phyloP scores from a whole-genome alignment of 441 rosid genomes.

The Populus hybrid region DNA sequence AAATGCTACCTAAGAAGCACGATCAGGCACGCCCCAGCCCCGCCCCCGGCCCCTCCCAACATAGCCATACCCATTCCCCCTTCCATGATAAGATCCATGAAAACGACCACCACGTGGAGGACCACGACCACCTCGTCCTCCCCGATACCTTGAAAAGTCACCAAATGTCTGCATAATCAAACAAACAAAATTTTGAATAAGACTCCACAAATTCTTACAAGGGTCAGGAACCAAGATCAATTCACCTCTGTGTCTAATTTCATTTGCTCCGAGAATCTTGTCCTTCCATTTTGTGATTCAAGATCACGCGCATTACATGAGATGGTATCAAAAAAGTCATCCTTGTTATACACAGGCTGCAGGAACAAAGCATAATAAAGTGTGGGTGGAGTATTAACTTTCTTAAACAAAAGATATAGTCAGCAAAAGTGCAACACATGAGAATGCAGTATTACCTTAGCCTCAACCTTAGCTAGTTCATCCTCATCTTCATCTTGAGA shows the following conservation, averaged over 20 bases:
- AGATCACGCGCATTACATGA: conserved; percentile 48
- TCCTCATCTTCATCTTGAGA: conserved; percentile 42
- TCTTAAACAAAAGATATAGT: conserved; percentile 1
- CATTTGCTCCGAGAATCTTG: conserved; percentile 76
- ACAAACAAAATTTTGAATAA: conserved; percentile 7
- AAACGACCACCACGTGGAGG: conserved; percentile 47
- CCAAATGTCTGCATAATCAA: conserved; percentile 68
- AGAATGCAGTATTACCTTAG: conserved; percentile 35
- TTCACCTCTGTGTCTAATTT: conserved; percentile 81
- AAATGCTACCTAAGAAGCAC: conserved; percentile 7
- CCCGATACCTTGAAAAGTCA: conserved; percentile 60
- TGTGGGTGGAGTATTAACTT: neutral
- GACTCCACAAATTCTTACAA: neutral
- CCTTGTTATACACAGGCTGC: conserved; percentile 79
- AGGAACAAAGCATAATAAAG: conserved; percentile 15
- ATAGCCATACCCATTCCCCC: conserved; percentile 32
- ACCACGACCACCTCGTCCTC: conserved; percentile 70
- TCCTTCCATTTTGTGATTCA: conserved; percentile 63
- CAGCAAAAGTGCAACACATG: conserved; percentile 5
- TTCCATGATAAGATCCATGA: conserved; percentile 53
- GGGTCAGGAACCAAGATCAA: neutral
- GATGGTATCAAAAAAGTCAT: conserved; percentile 83
- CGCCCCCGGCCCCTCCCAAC: conserved; percentile 32
- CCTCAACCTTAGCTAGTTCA: conserved; percentile 40
- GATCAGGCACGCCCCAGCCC: conserved; percentile 25